Evolutionary conservation across 2,329 filamentous ascomycete genomes (phyloP), one percentile per base, ranked within the genome.

Genomic region (Escovopsis sp.): DNA sequence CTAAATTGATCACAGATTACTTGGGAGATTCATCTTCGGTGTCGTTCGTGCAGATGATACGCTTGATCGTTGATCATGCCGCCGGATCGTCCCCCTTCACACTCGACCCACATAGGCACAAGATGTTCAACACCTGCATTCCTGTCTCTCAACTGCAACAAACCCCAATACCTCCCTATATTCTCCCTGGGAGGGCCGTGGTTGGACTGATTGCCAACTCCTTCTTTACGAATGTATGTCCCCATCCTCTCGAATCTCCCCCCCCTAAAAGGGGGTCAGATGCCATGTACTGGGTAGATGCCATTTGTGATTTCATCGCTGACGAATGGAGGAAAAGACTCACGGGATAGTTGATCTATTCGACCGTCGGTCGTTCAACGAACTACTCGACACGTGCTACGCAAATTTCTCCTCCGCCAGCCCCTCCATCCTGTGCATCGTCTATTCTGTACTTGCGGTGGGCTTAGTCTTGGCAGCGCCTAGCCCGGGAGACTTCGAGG

Each of bases 401-500:
- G 58, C 60, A 7, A 68, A 74, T 47, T 72, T 73, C 1, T 60
- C 75, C 0, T 60, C 59, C 6, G 63, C 68, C 1, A 64, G 69
- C 15, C 63, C 68, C 6, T 64, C 69, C 0, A 70, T 70, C 49
- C 59, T 80, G 7, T 81, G 77, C 51, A 60, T 77, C 8, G 54
- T 83, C 12, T 75, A 77, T 49, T 61, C 82, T 6, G 70, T 75
- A 0, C 70, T 82, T 38, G 73, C 79, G 2, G 73, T 80, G 40
- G 79, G 79, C 1, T 61, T 81, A 18, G 68, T 72, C 3, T 64
- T 79, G 54, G 72, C 75, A 2, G 68, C 68, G 15, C 72, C 74
- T 4, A 51, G 56, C n/a, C 61, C 63, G 1, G 69, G 66, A 3
- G 73, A 62, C 32, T 54, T 55, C 0, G 73, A 77, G 43, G 67